Evolutionary conservation across 805 yeast genomes (phyloP), one percentile per base, ranked within the genome.

Genomic region (Metschnikowia bowlesiae): DNA sequence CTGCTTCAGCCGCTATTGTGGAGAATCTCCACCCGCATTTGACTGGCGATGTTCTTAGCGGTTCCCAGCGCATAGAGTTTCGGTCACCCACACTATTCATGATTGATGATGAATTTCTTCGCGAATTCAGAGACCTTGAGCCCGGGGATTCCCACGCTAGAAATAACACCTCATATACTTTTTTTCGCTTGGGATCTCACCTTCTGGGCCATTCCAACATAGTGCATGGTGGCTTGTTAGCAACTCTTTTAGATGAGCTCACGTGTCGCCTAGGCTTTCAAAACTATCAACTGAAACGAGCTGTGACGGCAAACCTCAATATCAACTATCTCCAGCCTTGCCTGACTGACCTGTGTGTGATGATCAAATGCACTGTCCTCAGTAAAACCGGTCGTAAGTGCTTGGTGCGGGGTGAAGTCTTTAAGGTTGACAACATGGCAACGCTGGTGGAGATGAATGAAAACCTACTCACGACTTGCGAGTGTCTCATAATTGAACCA

Each of bases 221-320:
- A 11, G 68, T 73, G n/a, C 77, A 73, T 53, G 78, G 77, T 1
- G 77, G 78, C 1, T 59, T 73, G 40, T 55, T 73, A 28, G 77
- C 78, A 33, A 73, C 77, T 1, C 57, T 72, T 30, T 59, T 73
- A 50, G 77, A 73, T 55, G 77, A 73, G 52, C 58, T 71, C 41
- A 70, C 76, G 3, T 73, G 78, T 49, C 55, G 76, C 11, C 58
- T 73, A 31, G 78, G 76, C 10, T 73, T 73, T 52, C 70, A 70
- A 50, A 73, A 71, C 54, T 65, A 67, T 49, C 61, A 65, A 35
- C 68, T 74, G 28, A 66, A 65, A 47, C 66, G 64, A 51, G 78
- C 75, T 1, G 76, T 73, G 16, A 73, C 78, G 11, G 78, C 78
- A 11, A 72, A 70, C 50, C 69, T 73, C 60, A 73, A 71, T 52